Percentiles rank a stretch among this genome's conserved stretches.
Evolutionary conservation across 2,329 filamentous ascomycete genomes (phyloP).

Genomic region (Metarhizium album): DNA sequence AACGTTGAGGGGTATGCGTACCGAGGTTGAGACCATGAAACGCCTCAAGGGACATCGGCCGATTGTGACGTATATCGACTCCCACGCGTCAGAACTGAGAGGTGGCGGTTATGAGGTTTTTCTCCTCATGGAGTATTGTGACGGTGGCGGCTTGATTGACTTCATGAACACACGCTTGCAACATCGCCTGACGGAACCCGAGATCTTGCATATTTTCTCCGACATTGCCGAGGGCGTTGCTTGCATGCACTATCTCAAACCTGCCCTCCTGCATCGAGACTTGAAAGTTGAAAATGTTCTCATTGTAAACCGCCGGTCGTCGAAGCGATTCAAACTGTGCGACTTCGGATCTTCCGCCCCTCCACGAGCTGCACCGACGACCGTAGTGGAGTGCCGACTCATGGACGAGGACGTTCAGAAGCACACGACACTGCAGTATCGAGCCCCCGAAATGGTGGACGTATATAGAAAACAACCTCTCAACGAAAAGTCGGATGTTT

Average conservation of each 20-base stretch:
- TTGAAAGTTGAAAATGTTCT: slow-evolving; percentile 97
- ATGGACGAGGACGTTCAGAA: slow-evolving; percentile 96
- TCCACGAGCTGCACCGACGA: slow-evolving; percentile 74
- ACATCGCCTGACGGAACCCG: slow-evolving; percentile 91
- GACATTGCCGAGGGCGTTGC: slow-evolving; percentile 94
- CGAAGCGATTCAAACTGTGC: slow-evolving; percentile 83
- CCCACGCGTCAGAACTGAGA: slow-evolving; percentile 86
- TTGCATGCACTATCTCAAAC: slow-evolving; percentile 98
- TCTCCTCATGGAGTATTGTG: slow-evolving; percentile 94
- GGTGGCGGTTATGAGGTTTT: slow-evolving; percentile 97
- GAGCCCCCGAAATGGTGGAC: slow-evolving; percentile 97
- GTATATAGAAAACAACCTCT: slow-evolving; percentile 95
- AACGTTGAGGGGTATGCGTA: slow-evolving; percentile 88
- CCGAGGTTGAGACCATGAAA: slow-evolving; percentile 99
- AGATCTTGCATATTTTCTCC: slow-evolving; percentile 93
- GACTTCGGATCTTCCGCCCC: slow-evolving; percentile 91
- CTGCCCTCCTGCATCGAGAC: slow-evolving; percentile 83
- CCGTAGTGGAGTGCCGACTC: slow-evolving; percentile 76
- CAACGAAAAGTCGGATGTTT: slow-evolving; percentile 97
- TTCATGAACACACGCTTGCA: slow-evolving; percentile 99
- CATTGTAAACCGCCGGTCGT: slow-evolving; percentile 59
- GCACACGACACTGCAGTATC: slow-evolving; percentile 93
- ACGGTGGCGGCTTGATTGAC: slow-evolving; percentile 90
- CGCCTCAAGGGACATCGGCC: slow-evolving; percentile 91
- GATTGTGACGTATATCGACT: slow-evolving; percentile 98